Evolutionary conservation across 139 green algal genomes (phyloP), one percentile per base, ranked within the genome.

Genomic region (Chlamydomonas applanata): DNA sequence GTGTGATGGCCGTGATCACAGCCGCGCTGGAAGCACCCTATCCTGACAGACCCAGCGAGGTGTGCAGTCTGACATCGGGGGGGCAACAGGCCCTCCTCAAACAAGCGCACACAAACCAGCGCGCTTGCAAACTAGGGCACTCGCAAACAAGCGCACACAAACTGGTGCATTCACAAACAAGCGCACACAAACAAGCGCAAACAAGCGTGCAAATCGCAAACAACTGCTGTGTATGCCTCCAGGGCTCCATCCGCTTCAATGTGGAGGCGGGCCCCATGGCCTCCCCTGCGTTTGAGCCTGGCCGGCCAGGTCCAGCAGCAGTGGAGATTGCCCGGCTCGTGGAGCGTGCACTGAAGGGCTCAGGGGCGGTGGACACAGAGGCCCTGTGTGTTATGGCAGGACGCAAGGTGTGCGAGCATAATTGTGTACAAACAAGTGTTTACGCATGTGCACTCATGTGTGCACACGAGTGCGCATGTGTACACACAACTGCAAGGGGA

Each of bases 331-430:
- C 73, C 0, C 76, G 87, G 4, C 69, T 96, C 56, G 53, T 98
- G 16, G 94, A 98, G 72, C 69, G 90, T 0, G 85, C 72, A 2
- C 79, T 98, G 30, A 69, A 83, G 24, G 84, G 93, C 67, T 93
- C 79, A 73, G 76, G 86, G 16, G 94, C 94, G 3, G 74, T 98
- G 40, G 94, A 98, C 79, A 73, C 82, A 36, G 94, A 98, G 82
- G 86, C 94, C 25, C 83, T 98, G 66, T 96, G 90, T 76, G 91
- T 98, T 35, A 59, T 94, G 67, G 83, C 91, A 22, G 93, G 91
- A 17, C 75, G 81, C n/a, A 89, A 88, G 85, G 88, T 90, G 74
- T 25, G 49, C 1, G 40, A 11, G 40, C n/a, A n/a, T n/a, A n/a
- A n/a, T n/a, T n/a, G n/a, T n/a, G n/a, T n/a, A n/a, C n/a, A n/a